These are phyloP conservation scores for Diaporthe vaccinii DNA, from an alignment of 2,329 filamentous ascomycete genomes.

Conservation along the genomic window DNA sequence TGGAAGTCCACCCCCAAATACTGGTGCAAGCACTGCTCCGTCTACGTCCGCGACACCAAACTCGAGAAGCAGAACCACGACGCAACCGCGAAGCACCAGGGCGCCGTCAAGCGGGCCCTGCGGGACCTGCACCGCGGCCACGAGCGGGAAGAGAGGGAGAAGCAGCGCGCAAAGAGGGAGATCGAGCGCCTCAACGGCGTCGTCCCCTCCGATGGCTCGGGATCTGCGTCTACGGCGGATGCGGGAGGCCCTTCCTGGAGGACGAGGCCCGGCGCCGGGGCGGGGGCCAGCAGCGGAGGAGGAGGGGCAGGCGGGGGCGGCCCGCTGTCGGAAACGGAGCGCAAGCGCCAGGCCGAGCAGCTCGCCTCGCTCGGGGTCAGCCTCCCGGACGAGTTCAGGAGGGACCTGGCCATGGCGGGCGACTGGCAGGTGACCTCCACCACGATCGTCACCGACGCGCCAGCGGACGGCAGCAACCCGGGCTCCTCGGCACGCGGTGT, in stretches of 20 bases:
- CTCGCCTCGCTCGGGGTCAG: constrained; percentile 88
- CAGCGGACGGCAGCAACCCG: constrained; percentile 55
- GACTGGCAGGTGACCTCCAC: constrained; percentile 85
- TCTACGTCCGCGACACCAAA: constrained; percentile 91
- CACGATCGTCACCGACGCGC: constrained; percentile 63
- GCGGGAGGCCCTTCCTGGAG: constrained; percentile 49
- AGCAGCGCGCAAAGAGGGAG: constrained; percentile 85
- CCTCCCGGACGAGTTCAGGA: constrained; percentile 82
- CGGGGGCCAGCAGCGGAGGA: not conserved
- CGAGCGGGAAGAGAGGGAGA: constrained; percentile 84
- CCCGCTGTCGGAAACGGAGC: constrained; percentile 70
- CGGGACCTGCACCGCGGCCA: constrained; percentile 89
- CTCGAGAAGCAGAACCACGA: constrained; percentile 93
- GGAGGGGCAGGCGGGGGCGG: not conserved
- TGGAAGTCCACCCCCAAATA: constrained; percentile 99
- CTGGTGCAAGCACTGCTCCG: constrained; percentile 98
- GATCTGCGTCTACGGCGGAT: constrained; percentile 54
- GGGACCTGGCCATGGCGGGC: constrained; percentile 88
- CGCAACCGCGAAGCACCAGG: constrained; percentile 86
- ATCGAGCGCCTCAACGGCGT: constrained; percentile 88
- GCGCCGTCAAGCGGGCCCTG: constrained; percentile 87
- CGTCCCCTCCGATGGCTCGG: constrained; percentile 61
- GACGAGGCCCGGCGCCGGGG: not conserved
- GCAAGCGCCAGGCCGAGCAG: constrained; percentile 88
- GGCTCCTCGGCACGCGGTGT: constrained; percentile 67